Conservation (phyloP, 1,284 basidiomycete species). For the Trichosporon coremiiforme region DNA sequence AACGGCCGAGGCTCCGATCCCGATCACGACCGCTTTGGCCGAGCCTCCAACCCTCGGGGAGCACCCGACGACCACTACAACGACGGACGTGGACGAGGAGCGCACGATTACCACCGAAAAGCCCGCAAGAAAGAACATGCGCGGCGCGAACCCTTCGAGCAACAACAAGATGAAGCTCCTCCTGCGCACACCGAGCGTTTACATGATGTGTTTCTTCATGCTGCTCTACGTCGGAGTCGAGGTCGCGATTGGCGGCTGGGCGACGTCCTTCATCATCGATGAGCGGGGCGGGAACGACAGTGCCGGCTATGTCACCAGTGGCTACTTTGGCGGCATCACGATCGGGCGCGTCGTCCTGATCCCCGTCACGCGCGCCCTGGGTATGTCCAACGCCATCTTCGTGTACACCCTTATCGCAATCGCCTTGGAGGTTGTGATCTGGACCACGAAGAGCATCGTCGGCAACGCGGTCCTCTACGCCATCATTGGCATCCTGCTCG, state of each 20-base stretch:
- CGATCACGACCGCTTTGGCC: not conserved
- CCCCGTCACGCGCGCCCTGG: conserved; percentile 48
- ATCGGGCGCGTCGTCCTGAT: conserved; percentile 50
- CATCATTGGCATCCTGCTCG: conserved; percentile 60
- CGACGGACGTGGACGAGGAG: too few species aligned
- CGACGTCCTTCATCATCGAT: conserved; percentile 48
- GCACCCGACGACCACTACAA: not conserved
- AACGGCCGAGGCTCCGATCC: not conserved
- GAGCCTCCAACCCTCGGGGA: not conserved
- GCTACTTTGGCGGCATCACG: conserved; percentile 53
- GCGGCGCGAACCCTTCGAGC: not conserved
- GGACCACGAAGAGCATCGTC: conserved; percentile 65
- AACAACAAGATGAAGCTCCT: conserved; percentile 48
- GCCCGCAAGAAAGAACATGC: too few species aligned
- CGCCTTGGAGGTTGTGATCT: conserved; percentile 64
- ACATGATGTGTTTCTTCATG: conserved; percentile 47
- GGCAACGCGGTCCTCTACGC: conserved; percentile 65
- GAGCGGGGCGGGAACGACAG: conserved; percentile 45
- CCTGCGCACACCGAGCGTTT: conserved; percentile 39
- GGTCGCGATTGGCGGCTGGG: conserved; percentile 51
- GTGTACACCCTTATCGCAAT: conserved; percentile 45
- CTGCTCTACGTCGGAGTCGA: conserved; percentile 51
- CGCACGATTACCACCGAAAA: not conserved
- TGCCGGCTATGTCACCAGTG: conserved; percentile 49
- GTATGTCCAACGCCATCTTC: conserved; percentile 44